These are phyloP conservation scores for Cardamine resedifolia DNA, from an alignment of 345 rosid genomes.

Conservation along the genomic window DNA sequence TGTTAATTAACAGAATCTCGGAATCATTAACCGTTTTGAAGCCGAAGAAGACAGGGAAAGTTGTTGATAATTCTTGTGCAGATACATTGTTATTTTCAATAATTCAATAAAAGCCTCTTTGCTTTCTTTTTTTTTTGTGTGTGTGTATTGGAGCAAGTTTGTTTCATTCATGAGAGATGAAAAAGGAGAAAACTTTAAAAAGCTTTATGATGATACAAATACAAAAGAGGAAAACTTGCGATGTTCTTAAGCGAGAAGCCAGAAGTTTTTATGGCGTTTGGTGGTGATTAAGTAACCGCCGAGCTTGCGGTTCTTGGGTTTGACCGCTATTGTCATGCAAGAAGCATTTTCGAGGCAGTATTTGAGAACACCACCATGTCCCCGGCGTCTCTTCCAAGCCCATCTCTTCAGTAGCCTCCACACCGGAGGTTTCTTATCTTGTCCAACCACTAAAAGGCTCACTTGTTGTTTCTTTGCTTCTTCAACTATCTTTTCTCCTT, in stretches of 20 bases:
- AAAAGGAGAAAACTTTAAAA: neutral
- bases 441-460: constrained; percentile 71
- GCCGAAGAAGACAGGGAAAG: constrained; percentile 24
- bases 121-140: neutral
- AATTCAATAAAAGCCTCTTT: constrained; percentile 16
- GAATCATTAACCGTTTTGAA: constrained; percentile 19
- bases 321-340: constrained; percentile 83
- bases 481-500: constrained; percentile 71
- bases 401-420: constrained; percentile 62
- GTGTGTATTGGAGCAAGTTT: constrained; percentile 11
- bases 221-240: constrained; percentile 1
- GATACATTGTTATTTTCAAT: constrained; percentile 26
- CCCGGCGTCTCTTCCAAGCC: constrained; percentile 45
- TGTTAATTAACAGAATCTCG: constrained; percentile 17
- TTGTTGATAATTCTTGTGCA: constrained; percentile 36
- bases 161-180: constrained; percentile 2
- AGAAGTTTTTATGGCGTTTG: constrained; percentile 83
- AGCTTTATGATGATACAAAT: constrained; percentile 23
- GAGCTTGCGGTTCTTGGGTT: constrained; percentile 67
- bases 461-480: constrained; percentile 66
- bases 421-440: constrained; percentile 57
- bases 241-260: constrained; percentile 74
- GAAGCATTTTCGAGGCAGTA: constrained; percentile 78
- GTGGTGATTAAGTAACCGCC: constrained; percentile 95
- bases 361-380: constrained; percentile 47